These are phyloP conservation scores for Zygosaccharomyces sapae DNA, from an alignment of 1,139 yeast species.

Conservation along the genomic window DNA sequence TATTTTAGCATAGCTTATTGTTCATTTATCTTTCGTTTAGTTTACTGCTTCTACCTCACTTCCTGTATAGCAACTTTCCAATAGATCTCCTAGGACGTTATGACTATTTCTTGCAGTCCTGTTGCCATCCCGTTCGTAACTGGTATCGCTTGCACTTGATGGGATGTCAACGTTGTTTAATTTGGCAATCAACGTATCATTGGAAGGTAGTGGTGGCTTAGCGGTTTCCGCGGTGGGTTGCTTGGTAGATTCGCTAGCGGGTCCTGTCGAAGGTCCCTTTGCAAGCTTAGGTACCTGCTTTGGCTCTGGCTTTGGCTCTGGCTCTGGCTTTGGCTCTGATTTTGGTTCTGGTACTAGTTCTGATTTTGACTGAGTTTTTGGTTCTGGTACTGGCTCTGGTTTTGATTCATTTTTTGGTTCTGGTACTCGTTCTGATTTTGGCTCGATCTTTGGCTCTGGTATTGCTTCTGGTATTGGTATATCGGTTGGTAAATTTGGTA, in stretches of 20 bases:
- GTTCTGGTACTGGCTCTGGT: too few species aligned
- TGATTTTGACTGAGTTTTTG: too few species aligned
- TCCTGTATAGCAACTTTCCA: conserved; percentile 17
- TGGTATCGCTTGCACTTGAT: conserved; percentile 7
- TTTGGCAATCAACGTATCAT: conserved; percentile 3
- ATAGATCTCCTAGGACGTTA: conserved; percentile 12
- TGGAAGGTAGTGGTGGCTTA: neutral
- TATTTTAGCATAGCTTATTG: too few species aligned
- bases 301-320: too few species aligned
- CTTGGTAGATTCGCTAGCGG: neutral
- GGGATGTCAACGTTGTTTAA: conserved; percentile 5
- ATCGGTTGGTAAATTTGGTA: neutral
- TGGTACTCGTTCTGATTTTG: too few species aligned
- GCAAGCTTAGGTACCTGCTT: too few species aligned
- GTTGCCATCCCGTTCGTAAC: conserved; percentile 4
- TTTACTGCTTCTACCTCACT: conserved; percentile 8
- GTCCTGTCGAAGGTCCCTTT: too few species aligned
- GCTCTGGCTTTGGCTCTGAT: too few species aligned
- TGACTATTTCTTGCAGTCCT: conserved; percentile 3
- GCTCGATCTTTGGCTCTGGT: too few species aligned
- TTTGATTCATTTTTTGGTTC: too few species aligned
- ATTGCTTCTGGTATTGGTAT: neutral
- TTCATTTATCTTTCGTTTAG: neutral
- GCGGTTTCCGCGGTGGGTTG: neutral
- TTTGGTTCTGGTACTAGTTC: too few species aligned